These are phyloP conservation scores for Eleusine indica DNA, from an alignment of 176 grass and related monocot genomes.

Conservation along the genomic window DNA sequence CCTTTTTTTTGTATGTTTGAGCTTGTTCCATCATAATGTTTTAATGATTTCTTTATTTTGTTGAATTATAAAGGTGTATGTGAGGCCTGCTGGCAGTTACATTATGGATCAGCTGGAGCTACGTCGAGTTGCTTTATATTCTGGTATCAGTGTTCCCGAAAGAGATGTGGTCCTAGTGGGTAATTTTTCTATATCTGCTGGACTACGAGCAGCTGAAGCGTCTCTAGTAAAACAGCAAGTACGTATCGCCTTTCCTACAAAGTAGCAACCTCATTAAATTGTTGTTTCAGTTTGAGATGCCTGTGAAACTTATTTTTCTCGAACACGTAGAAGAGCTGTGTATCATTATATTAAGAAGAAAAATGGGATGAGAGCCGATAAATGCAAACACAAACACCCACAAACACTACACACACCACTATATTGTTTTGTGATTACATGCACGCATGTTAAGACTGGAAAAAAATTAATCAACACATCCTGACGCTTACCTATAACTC, in stretches of 20 bases:
- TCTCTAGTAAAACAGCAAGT: constrained; percentile 58
- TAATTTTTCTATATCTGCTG: constrained; percentile 66
- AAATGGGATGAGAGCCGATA: too few species aligned
- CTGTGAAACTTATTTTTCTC: not conserved
- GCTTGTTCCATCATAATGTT: not conserved
- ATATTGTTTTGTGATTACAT: too few species aligned
- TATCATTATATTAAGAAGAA: too few species aligned
- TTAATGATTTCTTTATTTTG: not conserved
- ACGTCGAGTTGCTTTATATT: constrained; percentile 53
- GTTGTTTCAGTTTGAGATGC: not conserved
- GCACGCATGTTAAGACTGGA: too few species aligned
- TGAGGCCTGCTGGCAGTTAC: constrained; percentile 84
- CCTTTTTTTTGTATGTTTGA: not conserved
- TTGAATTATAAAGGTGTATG: constrained; percentile 61
- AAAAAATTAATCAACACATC: too few species aligned
- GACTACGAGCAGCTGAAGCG: constrained; percentile 66
- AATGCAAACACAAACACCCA: too few species aligned
- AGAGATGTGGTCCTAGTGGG: constrained; percentile 56
- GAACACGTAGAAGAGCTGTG: too few species aligned
- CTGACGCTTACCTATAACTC: too few species aligned
- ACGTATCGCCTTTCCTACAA: constrained; percentile 25
- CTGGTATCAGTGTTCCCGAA: constrained; percentile 52
- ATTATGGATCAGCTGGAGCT: constrained; percentile 81
- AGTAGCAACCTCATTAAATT: not conserved
- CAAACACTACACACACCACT: not conserved